Evolutionary conservation across 129 eudicot genomes (phyloP), one percentile per base, ranked within the genome.

Genomic region (Mikania micrantha): DNA sequence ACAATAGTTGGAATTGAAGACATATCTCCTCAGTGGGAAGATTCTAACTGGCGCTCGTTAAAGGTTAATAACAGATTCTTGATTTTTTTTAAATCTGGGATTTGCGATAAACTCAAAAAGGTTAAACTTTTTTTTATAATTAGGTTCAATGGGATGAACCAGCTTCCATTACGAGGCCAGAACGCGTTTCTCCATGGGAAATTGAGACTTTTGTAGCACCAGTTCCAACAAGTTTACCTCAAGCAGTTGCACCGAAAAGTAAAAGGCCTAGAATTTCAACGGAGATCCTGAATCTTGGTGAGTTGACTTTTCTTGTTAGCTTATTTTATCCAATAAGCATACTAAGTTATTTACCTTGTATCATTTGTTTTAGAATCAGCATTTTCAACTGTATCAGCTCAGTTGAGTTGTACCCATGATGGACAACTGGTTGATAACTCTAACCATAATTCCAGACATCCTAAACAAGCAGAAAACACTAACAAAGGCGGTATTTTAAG

Each of bases 131-230:
- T 80, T n/a, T 35, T 62, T 9, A 21, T 15, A 53, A 35, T 62
- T 80, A 90, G 97, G 97, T 90, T 70, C 97, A 85, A 38, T 90
- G 97, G 97, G 95, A 90, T 66, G 97, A 90, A 72, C 86, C 92
- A 9, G 85, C 97, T 28, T 76, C 92, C 9, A 77, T 87, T 45
- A 38, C 69, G 22, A 85, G 97, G 69, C 95, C 97, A 16, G 97
- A 87, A 22, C 83, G 95, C 63, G 95, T 90, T 77, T 90, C 97
- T 36, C 92, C 97, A 19, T 83, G 93, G 93, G 93, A 86, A 64
- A 86, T 86, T 4, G 92, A 86, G 70, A 75, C 92, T 10, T 83
- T 77, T 64, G 88, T 68, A n/a, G 77, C 85, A 64, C 83, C 92
- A 34, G 31, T 71, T 61, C 85, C 92, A 59, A 15, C 84, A 39